Evolutionary conservation across 805 yeast genomes (phyloP), one percentile per base, ranked within the genome.

Genomic region (Ogataea saltuana): DNA sequence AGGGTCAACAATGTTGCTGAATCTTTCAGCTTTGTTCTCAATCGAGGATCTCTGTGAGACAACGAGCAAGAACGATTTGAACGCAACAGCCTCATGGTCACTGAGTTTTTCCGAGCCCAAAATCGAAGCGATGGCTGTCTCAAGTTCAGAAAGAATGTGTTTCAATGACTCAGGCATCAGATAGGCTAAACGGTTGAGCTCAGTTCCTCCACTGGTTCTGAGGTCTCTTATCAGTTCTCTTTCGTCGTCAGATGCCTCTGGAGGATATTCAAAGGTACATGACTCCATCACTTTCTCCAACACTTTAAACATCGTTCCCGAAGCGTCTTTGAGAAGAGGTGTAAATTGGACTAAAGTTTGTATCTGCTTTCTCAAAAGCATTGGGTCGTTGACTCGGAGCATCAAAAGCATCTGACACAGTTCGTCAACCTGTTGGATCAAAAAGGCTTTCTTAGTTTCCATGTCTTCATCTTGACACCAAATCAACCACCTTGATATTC

Each of bases 331-430:
- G 49, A 93, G 70, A 48, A 89, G 70, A 1, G 98, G 97, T 12
- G 97, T 85, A 60, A 93, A 93, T 62, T 91, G 95, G 13, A 95
- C 98, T 54, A 89, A 72, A 12, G 96, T 87, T 64, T 93, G 98
- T 13, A 89, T 84, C 56, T 88, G 86, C 55, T 88, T 89, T 53
- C 96, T 78, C 49, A 86, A 74, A 26, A 93, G 67, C 50, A 85
- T 74, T 1, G 97, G 97, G 46, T 89, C 90, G 20, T 83, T 78
- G 18, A 87, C 74, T 44, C 82, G 80, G 72, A 93, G 76, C 26
- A 81, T 83, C 44, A 93, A 69, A 45, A 93, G 69, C 54, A 83
- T 77, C 50, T 85, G 84, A 37, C 96, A 85, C 38, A 88, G 70
- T 12, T 72, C 75, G 58, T 87, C 89, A 8, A 85, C 80, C 34